Evolutionary conservation across 2,329 filamentous ascomycete genomes (phyloP), one percentile per base, ranked within the genome.

Genomic region (Lachnellula hyalina): DNA sequence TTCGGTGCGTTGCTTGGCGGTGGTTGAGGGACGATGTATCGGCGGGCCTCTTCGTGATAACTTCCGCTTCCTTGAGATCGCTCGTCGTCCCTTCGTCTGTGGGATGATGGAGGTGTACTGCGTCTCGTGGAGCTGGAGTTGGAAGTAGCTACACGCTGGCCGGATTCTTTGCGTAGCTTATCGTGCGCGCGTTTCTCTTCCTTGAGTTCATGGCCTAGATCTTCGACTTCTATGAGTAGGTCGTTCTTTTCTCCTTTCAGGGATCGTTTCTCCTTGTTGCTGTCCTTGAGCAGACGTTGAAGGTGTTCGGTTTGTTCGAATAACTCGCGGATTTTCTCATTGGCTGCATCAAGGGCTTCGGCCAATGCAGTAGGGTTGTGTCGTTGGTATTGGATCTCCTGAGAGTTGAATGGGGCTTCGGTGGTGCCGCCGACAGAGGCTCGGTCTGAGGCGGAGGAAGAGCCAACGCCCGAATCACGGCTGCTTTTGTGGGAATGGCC

Each of bases 321-420:
- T 11, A 63, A 51, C 3, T 48, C 21, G 9, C 38, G 44, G 51
- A 66, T 63, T 23, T 47, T 53, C 8, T 61, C 61, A 36, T 65
- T 57, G 17, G 64, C 63, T 9, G 63, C 58, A 44, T 61, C 56
- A 21, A 66, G 60, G 2, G 65, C 65, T 55, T 67, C 62, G 53
- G 59, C 56, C 1, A 64, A 40, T 5, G 59, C 61, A 14, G 44
- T 51, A 5, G 63, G 52, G 46, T 56, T 61, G 25, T 56, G 56
- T 19, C 63, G 52, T 46, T 66, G 64, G n/a, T 55, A 50, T 15
- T 62, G 47, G 15, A 61, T 55, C 17, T 63, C 49, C 21, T 54
- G 46, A 25, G 42, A 45, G 49, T 46, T 57, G 57, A 61, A 63
- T 23, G 55, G 50, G 7, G 52, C 47, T 6, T 53, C 49, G 46